These are phyloP conservation scores for Trichoderma breve DNA, from an alignment of 2,329 filamentous ascomycete species.

Conservation along the genomic window DNA sequence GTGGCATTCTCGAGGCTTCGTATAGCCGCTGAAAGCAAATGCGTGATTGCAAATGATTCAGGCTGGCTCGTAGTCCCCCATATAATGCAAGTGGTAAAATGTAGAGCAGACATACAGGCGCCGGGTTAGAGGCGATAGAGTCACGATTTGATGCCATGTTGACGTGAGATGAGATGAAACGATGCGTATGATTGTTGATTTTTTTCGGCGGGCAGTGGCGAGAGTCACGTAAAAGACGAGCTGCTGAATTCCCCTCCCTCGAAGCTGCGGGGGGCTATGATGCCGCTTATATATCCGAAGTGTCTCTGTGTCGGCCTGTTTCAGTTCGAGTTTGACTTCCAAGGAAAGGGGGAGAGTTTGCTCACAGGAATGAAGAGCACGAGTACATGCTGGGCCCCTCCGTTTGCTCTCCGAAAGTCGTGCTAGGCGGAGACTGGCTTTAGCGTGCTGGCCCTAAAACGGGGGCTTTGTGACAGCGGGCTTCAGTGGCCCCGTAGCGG, in stretches of 20 bases:
- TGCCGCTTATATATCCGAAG: background rate
- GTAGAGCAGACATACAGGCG: conserved; percentile 10
- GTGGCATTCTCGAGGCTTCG: background rate
- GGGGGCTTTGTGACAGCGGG: background rate
- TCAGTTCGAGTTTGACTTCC: background rate
- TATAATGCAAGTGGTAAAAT: background rate
- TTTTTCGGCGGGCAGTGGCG: background rate
- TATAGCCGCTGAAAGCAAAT: background rate
- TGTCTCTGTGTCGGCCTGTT: background rate
- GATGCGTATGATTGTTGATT: background rate
- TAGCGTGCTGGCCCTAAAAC: background rate
- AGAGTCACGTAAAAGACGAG: background rate
- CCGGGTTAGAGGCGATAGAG: conserved; percentile 18
- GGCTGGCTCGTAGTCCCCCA: background rate
- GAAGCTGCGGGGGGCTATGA: background rate
- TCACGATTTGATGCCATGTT: conserved; percentile 22
- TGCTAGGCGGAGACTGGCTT: background rate
- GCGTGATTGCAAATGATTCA: background rate
- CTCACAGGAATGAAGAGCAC: background rate
- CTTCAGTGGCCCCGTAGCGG: conserved; percentile 7
- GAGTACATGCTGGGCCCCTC: background rate
- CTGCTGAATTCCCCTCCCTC: background rate
- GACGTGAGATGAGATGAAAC: background rate
- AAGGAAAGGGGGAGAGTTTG: background rate
- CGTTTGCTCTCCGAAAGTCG: background rate